Conservation (phyloP, 306 rosid species). For the Fagus crenata region DNA sequence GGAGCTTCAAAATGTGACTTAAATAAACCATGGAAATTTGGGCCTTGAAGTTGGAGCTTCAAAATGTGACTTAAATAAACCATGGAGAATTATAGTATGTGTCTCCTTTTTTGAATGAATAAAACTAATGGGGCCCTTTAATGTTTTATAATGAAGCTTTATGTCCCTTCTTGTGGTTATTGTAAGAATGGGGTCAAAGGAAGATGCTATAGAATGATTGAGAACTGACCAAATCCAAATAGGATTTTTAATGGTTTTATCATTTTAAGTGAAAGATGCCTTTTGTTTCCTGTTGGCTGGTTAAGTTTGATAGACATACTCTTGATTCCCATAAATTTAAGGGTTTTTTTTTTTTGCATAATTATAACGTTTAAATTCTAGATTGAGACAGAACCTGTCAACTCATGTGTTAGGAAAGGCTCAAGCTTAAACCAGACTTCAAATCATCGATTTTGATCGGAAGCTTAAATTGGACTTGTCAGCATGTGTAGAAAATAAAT, state of each 20-base stretch:
- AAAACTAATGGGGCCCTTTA: background rate
- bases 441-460: background rate
- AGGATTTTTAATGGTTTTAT: background rate
- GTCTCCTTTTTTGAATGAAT: background rate
- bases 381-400: background rate
- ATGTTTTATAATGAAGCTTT: background rate
- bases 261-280: background rate
- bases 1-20: slow-evolving; percentile 18
- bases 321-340: background rate
- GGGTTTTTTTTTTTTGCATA: background rate
- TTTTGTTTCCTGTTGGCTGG: background rate
- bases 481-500: background rate
- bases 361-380: background rate
- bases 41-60: slow-evolving; percentile 23
- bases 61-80: slow-evolving; percentile 14
- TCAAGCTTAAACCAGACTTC: background rate
- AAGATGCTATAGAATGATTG: background rate
- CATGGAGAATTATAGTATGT: background rate
- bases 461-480: background rate
- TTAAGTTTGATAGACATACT: background rate
- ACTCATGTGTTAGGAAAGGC: background rate
- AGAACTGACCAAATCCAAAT: background rate
- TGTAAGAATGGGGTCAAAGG: background rate
- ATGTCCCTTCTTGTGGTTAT: background rate
- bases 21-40: slow-evolving; percentile 1